phyloP scores from a whole-genome alignment of 257 asterid genomes.

The Solanum lycopersicoides region DNA sequence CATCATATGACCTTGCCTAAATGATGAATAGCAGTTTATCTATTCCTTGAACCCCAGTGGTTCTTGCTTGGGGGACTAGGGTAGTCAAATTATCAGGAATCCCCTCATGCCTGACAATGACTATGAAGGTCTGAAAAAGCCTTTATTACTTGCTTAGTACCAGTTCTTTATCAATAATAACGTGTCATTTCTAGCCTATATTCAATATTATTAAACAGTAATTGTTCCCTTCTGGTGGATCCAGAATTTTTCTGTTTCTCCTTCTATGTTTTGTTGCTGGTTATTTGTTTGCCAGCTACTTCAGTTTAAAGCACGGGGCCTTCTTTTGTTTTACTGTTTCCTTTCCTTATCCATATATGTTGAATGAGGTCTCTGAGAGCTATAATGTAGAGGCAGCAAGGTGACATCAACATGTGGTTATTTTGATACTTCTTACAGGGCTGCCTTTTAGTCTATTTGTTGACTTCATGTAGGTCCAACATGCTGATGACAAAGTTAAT shows the following conservation, averaged over 20 bases:
- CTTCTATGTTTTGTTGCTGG: background rate
- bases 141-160: background rate
- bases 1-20: background rate
- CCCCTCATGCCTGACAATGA: background rate
- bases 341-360: background rate
- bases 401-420: background rate
- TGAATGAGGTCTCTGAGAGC: background rate
- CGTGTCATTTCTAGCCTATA: background rate
- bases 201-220: background rate
- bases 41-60: background rate
- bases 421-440: background rate
- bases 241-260: background rate
- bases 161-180: background rate
- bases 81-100: background rate
- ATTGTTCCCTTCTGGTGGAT: background rate
- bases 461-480: slow-evolving; percentile 39
- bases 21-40: background rate
- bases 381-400: background rate
- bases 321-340: background rate
- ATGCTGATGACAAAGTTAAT: slow-evolving; percentile 67
- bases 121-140: background rate
- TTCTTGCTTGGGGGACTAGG: background rate
- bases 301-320: background rate
- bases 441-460: background rate
- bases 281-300: background rate